Evolutionary conservation across 2,329 filamentous ascomycete genomes (phyloP).

Genomic region (Epichloe uncinata): DNA sequence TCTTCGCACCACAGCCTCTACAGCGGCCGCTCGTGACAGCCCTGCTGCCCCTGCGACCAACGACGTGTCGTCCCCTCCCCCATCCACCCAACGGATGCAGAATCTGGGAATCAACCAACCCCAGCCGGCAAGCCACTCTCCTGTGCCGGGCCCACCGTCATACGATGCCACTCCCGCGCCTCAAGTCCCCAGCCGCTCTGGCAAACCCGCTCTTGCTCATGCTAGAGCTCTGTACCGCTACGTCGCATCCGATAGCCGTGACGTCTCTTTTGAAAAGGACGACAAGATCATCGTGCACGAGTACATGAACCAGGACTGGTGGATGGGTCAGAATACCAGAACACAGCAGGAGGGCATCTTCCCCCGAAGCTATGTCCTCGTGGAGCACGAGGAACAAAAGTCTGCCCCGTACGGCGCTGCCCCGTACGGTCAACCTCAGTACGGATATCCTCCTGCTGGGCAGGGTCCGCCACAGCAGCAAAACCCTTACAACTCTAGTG

Average conservation of each 20-base stretch:
- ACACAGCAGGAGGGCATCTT: constrained; percentile 86
- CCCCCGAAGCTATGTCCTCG: constrained; percentile 78
- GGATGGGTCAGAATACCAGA: constrained; percentile 75
- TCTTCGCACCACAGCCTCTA: constrained; percentile 25
- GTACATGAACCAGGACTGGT: constrained; percentile 97
- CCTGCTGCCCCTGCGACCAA: constrained; percentile 17
- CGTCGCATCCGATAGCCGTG: constrained; percentile 62
- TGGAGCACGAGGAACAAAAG: constrained; percentile 46
- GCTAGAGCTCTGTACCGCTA: constrained; percentile 80
- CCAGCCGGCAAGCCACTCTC: constrained; percentile 4
- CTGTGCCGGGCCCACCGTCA: constrained; percentile 32
- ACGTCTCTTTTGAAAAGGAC: constrained; percentile 67
- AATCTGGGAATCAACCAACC: constrained; percentile 23
- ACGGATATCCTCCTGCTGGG: constrained; percentile 14
- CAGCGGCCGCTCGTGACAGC: constrained; percentile 17
- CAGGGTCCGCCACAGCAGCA: constrained; percentile 32
- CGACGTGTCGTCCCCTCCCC: constrained; percentile 18
- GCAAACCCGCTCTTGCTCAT: constrained; percentile 51
- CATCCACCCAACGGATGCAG: constrained; percentile 27
- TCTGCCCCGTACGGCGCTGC: constrained; percentile 18
- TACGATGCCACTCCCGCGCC: constrained; percentile 35
- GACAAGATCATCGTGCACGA: constrained; percentile 71
- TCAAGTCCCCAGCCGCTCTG: constrained; percentile 26
- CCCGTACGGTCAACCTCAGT: constrained; percentile 24
- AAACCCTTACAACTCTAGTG: constrained; percentile 54